Evolutionary conservation across 768 basidiomycete species (phyloP).

Genomic region (Boletus tylopilopsis): DNA sequence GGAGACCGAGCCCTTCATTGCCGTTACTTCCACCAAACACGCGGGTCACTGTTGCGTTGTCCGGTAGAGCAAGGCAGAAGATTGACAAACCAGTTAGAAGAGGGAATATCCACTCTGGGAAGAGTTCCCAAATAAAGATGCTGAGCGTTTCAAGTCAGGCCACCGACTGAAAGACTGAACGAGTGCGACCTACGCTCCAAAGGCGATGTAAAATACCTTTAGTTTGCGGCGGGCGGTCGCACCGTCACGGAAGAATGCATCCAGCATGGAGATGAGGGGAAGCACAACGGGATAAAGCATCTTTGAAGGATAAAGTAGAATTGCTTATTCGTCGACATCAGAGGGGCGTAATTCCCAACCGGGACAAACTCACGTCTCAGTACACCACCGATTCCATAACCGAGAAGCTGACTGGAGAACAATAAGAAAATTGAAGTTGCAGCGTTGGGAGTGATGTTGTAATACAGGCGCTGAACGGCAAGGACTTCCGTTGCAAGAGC

Average conservation of each 20-base stretch:
- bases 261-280: constrained; percentile 23
- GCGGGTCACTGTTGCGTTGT: constrained; percentile 48
- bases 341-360: background rate
- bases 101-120: constrained; percentile 45
- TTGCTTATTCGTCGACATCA: constrained; percentile 14
- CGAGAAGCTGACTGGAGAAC: constrained; percentile 34
- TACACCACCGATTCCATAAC: constrained; percentile 53
- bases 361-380: constrained; percentile 39
- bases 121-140: constrained; percentile 30
- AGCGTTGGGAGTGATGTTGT: constrained; percentile 48
- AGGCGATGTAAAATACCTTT: constrained; percentile 26
- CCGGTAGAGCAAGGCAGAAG: constrained; percentile 53
- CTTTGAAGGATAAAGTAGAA: constrained; percentile 41
- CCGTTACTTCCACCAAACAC: constrained; percentile 60
- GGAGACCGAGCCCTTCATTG: constrained; percentile 59
- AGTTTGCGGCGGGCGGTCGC: constrained; percentile 39
- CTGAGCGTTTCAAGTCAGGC: constrained; percentile 14
- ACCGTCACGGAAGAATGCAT: constrained; percentile 40
- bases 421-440: constrained; percentile 43
- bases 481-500: constrained; percentile 53
- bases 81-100: constrained; percentile 59
- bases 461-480: constrained; percentile 52
- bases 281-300: constrained; percentile 41
- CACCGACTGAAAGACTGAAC: constrained; percentile 13
- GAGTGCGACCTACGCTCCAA: constrained; percentile 28